Evolutionary conservation across 768 basidiomycete species (phyloP).

Genomic region (Russula vinacea): DNA sequence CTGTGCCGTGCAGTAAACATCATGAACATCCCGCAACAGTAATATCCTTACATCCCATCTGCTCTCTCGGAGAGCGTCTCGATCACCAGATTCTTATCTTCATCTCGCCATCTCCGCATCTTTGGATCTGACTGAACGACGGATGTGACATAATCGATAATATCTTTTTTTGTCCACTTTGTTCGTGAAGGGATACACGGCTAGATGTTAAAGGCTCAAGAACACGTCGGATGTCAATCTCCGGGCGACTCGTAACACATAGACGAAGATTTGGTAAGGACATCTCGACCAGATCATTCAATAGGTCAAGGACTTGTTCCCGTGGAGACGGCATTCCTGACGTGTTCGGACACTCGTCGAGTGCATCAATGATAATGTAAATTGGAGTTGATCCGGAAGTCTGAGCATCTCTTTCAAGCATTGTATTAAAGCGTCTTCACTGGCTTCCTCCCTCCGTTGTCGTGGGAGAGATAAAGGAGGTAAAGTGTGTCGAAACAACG

Average conservation of each 20-base stretch:
- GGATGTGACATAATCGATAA: not conserved
- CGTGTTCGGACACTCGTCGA: not conserved
- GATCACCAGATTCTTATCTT: conserved; percentile 1
- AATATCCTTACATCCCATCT: not conserved
- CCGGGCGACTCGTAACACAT: conserved; percentile 5
- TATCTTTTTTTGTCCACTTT: conserved; percentile 10
- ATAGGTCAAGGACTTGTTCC: not conserved
- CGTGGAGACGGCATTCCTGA: conserved; percentile 9
- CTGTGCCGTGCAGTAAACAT: not conserved
- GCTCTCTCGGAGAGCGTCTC: conserved; percentile 1
- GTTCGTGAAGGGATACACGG: not conserved
- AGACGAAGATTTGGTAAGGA: not conserved
- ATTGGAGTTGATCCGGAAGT: not conserved
- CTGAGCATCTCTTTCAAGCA: not conserved
- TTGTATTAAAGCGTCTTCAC: not conserved
- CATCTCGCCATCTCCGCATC: not conserved
- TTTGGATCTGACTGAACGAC: not conserved
- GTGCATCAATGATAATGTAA: not conserved
- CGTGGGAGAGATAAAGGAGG: not conserved
- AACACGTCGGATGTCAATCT: not conserved
- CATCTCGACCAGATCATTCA: not conserved
- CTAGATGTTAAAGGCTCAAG: not conserved
- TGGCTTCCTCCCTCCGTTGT: not conserved
- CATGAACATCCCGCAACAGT: not conserved
- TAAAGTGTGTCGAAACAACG: not conserved